Evolutionary conservation across 2,329 filamentous ascomycete genomes (phyloP).

Genomic region (Clarireedia paspali): DNA sequence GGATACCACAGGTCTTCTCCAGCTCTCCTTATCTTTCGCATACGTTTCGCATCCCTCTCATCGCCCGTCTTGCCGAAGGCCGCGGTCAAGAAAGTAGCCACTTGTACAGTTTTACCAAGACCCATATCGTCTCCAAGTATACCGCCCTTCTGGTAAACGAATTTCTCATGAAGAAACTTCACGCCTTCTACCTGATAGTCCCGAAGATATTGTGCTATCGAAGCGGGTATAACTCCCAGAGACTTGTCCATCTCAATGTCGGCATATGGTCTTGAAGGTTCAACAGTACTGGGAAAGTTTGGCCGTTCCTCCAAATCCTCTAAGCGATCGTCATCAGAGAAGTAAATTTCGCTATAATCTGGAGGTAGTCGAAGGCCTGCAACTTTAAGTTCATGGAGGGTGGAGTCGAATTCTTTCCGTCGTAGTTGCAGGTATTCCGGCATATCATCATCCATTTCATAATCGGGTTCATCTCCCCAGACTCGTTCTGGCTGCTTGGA

Average conservation of each 20-base stretch:
- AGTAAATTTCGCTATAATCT: conserved; percentile 64
- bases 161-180: conserved; percentile 77
- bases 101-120: conserved; percentile 91
- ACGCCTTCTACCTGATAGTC: conserved; percentile 87
- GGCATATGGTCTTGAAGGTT: conserved; percentile 61
- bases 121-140: conserved; percentile 94
- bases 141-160: conserved; percentile 77
- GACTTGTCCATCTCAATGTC: conserved; percentile 72
- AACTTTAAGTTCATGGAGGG: conserved; percentile 51
- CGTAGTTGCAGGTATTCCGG: conserved; percentile 68
- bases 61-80: conserved; percentile 94
- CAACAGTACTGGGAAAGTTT: conserved; percentile 51
- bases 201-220: conserved; percentile 84
- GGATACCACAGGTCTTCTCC: conserved; percentile 66
- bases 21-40: conserved; percentile 72
- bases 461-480: conserved; percentile 25
- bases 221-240: conserved; percentile 73
- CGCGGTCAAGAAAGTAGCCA: conserved; percentile 83
- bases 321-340: conserved; percentile 61
- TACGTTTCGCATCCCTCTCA: conserved; percentile 73
- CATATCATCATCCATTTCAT: conserved; percentile 33
- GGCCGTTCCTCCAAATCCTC: conserved; percentile 63
- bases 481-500: conserved; percentile 17
- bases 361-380: conserved; percentile 72
- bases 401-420: conserved; percentile 59